phyloP scores from a whole-genome alignment of 2,329 filamentous ascomycete genomes.

The Karstenula rhodostoma region DNA sequence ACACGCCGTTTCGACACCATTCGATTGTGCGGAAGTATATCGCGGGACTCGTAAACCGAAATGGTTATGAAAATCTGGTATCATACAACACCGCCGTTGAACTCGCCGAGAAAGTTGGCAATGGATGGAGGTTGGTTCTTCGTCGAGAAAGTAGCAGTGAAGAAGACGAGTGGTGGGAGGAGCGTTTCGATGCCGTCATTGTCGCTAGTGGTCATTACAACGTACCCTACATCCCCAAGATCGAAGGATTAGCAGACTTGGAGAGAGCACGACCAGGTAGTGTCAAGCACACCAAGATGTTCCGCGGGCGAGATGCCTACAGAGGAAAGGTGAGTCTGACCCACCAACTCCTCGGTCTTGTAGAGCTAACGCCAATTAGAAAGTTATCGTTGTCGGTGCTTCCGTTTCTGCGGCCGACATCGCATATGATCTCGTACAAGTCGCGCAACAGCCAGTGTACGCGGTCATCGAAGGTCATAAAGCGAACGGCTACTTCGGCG shows the following conservation, averaged over 20 bases:
- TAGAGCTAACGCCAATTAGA: slow-evolving; percentile 48
- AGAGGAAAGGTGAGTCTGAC: slow-evolving; percentile 52
- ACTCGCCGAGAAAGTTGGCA: slow-evolving; percentile 60
- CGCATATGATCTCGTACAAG: slow-evolving; percentile 60
- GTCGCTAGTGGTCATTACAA: slow-evolving; percentile 69
- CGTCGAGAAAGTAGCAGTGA: slow-evolving; percentile 47
- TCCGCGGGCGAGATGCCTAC: slow-evolving; percentile 57
- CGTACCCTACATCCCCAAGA: slow-evolving; percentile 64
- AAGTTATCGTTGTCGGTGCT: slow-evolving; percentile 68
- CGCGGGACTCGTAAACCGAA: slow-evolving; percentile 59
- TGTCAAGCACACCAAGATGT: slow-evolving; percentile 65
- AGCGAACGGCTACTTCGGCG: slow-evolving; percentile 64
- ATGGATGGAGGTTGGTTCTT: slow-evolving; percentile 60
- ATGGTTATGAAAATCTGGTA: slow-evolving; percentile 62
- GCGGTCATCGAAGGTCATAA: slow-evolving; percentile 64
- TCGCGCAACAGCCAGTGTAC: slow-evolving; percentile 59
- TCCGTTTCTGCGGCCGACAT: slow-evolving; percentile 72
- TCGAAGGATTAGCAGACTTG: slow-evolving; percentile 60
- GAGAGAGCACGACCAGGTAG: slow-evolving; percentile 58
- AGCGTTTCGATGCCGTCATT: slow-evolving; percentile 68
- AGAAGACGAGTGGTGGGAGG: slow-evolving; percentile 69
- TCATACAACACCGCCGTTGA: slow-evolving; percentile 70
- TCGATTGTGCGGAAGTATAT: slow-evolving; percentile 65
- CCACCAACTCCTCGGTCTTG: not conserved
- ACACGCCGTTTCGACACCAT: slow-evolving; percentile 70